Evolutionary conservation across 2,329 filamentous ascomycete species (phyloP).

Genomic region (Alternaria panax): DNA sequence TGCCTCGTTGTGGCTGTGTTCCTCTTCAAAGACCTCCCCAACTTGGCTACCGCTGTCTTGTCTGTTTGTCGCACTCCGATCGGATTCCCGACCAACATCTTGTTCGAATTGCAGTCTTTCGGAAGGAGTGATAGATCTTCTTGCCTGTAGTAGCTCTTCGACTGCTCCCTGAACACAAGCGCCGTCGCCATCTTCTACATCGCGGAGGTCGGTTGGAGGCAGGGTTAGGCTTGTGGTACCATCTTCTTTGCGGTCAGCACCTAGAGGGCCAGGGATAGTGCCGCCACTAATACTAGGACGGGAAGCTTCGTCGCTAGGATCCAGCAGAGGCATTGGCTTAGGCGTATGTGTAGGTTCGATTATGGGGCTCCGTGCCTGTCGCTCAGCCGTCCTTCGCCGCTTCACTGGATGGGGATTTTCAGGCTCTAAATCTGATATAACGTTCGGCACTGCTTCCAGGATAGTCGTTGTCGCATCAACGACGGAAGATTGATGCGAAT

Average conservation of each 20-base stretch:
- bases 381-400: constrained; percentile 12
- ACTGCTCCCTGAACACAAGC: constrained; percentile 5
- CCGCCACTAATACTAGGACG: background rate
- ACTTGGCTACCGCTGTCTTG: constrained; percentile 4
- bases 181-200: constrained; percentile 9
- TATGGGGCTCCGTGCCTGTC: constrained; percentile 15
- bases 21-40: background rate
- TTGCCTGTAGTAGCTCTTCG: constrained; percentile 9
- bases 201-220: background rate
- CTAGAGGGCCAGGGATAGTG: constrained; percentile 4
- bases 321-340: constrained; percentile 10
- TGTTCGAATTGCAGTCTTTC: constrained; percentile 4
- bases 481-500: constrained; percentile 15
- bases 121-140: constrained; percentile 10
- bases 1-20: background rate
- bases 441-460: constrained; percentile 10
- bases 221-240: constrained; percentile 4
- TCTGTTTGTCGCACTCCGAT: constrained; percentile 1
- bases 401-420: constrained; percentile 17
- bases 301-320: background rate
- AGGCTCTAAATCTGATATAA: constrained; percentile 12
- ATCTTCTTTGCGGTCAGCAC: constrained; percentile 4
- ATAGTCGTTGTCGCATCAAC: constrained; percentile 7
- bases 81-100: background rate
- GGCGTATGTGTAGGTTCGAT: constrained; percentile 11